Conservation (phyloP, 352 stramenopile genomes). For the Globisporangium mamillatum region DNA sequence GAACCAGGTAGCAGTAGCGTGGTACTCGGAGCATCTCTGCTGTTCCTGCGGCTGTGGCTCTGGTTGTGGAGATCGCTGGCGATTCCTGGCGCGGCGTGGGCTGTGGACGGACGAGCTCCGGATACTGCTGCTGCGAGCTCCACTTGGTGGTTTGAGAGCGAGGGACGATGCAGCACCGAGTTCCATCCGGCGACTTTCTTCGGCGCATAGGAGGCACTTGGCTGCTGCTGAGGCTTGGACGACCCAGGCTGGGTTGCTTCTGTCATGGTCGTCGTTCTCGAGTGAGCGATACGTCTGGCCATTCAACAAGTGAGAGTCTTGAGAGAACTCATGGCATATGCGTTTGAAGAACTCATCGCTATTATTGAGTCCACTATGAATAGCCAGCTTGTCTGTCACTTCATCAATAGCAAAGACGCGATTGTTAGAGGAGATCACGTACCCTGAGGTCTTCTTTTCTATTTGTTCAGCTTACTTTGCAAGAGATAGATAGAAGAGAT, state of each 20-base stretch:
- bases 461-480: not conserved
- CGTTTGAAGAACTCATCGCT: not conserved
- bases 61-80: not conserved
- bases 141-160: constrained; percentile 5
- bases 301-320: not conserved
- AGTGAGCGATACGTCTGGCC: not conserved
- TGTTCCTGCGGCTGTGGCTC: not conserved
- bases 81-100: not conserved
- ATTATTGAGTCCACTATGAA: constrained; percentile 2
- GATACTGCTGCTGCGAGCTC: not conserved
- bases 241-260: not conserved
- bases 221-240: not conserved
- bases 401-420: not conserved
- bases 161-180: constrained; percentile 11
- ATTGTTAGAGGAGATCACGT: not conserved
- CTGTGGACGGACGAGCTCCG: not conserved
- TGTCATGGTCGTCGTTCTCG: not conserved
- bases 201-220: not conserved
- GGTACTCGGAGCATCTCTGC: not conserved
- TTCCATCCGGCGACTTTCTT: constrained; percentile 13
- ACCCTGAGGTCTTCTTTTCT: not conserved
- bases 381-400: not conserved
- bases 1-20: not conserved
- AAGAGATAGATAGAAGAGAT: not conserved
- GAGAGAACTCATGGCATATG: not conserved